phyloP scores from a whole-genome alignment of 2,329 filamentous ascomycete genomes.

The Stachybotrys echinatus region DNA sequence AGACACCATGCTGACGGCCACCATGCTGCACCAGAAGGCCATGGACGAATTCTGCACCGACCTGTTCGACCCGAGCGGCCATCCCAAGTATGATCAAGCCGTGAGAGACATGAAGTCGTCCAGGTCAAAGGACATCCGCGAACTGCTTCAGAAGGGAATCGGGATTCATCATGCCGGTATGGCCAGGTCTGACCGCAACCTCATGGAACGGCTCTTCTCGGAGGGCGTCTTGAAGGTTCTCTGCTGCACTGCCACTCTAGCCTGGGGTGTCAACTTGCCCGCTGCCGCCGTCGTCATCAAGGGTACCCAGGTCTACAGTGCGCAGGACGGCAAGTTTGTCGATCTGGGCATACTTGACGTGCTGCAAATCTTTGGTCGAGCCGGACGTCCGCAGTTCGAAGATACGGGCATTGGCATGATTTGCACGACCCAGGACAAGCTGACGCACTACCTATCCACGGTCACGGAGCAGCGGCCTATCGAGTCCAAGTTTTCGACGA shows the following conservation, averaged over 20 bases:
- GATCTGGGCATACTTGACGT: constrained; percentile 96
- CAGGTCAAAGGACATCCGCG: constrained; percentile 79
- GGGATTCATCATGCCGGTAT: constrained; percentile 97
- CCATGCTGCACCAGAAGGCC: constrained; percentile 81
- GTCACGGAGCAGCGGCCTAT: constrained; percentile 96
- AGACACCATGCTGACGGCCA: constrained; percentile 85
- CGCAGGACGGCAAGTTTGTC: constrained; percentile 93
- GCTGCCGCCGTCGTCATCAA: constrained; percentile 97
- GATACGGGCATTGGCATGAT: constrained; percentile 98
- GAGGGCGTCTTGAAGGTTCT: constrained; percentile 94
- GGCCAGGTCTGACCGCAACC: constrained; percentile 86
- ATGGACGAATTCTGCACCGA: constrained; percentile 73
- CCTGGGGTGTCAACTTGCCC: constrained; percentile 98
- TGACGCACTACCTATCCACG: constrained; percentile 84
- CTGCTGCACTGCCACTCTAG: constrained; percentile 95
- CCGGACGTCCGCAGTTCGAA: constrained; percentile 94
- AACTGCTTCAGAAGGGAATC: constrained; percentile 84
- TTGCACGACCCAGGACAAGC: constrained; percentile 89
- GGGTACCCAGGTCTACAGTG: constrained; percentile 93
- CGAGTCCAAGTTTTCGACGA: constrained; percentile 91
- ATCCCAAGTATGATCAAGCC: constrained; percentile 76
- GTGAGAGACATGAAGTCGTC: constrained; percentile 80
- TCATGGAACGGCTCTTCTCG: constrained; percentile 89
- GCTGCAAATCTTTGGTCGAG: constrained; percentile 96
- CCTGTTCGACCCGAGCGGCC: constrained; percentile 74